These are phyloP conservation scores for Aspergillus steynii DNA, from an alignment of 495 filamentous ascomycete species.

Conservation along the genomic window DNA sequence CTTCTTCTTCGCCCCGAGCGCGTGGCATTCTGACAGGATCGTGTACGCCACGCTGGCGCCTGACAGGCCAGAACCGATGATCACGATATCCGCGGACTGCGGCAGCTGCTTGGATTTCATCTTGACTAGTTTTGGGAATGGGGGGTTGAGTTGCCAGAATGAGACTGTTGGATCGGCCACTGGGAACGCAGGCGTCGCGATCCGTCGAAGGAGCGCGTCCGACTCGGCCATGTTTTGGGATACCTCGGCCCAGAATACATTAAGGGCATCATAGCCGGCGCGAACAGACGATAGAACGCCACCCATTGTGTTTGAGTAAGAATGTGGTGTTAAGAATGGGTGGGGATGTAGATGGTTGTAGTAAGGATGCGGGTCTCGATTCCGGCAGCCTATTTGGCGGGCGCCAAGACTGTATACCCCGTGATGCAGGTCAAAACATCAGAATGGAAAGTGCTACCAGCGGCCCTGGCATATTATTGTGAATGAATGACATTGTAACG, in stretches of 20 bases:
- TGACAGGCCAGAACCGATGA: constrained; percentile 70
- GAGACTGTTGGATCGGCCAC: constrained; percentile 55
- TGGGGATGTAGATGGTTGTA: neutral
- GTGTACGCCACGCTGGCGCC: constrained; percentile 61
- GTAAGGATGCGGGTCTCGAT: neutral
- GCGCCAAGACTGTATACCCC: too few species aligned
- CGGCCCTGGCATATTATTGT: too few species aligned
- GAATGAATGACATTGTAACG: too few species aligned
- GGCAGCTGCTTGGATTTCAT: constrained; percentile 45
- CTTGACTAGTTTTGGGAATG: constrained; percentile 46
- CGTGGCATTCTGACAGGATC: constrained; percentile 36
- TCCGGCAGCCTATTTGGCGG: too few species aligned
- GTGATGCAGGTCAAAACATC: too few species aligned
- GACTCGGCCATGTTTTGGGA: constrained; percentile 1
- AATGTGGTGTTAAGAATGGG: neutral
- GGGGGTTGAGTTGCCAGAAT: constrained; percentile 65
- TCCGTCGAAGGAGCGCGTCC: constrained; percentile 3
- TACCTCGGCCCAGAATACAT: neutral
- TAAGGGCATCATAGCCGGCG: neutral
- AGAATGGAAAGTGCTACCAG: too few species aligned
- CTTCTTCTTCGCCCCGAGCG: constrained; percentile 23
- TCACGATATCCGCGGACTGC: constrained; percentile 50
- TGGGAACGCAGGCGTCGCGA: constrained; percentile 34
- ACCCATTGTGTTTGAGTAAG: neutral
- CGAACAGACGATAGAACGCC: neutral